These are phyloP conservation scores for Amesomyces nigricolor DNA, from an alignment of 2,329 filamentous ascomycete species.

Conservation along the genomic window DNA sequence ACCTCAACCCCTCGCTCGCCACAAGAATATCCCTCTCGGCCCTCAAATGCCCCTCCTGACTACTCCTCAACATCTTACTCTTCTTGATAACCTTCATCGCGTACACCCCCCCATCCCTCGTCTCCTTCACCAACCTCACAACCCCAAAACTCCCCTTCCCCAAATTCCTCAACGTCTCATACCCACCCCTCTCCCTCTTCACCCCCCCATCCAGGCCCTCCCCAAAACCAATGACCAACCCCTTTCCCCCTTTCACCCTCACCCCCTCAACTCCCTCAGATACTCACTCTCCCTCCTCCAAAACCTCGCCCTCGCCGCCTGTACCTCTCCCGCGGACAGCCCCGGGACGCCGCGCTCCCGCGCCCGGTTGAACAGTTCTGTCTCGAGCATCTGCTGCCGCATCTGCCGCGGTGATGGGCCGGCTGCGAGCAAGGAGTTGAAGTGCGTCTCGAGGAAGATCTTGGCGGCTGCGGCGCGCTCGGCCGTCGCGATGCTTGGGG, in stretches of 20 bases:
- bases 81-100: conserved; percentile 98
- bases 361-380: conserved; percentile 49
- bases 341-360: conserved; percentile 30
- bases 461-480: conserved; percentile 78
- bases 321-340: conserved; percentile 50
- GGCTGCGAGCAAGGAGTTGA: conserved; percentile 59
- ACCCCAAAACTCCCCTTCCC: conserved; percentile 95
- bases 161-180: conserved; percentile 73
- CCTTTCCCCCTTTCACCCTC: conserved; percentile 53
- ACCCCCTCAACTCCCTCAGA: conserved; percentile 66
- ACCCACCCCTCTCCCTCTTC: conserved; percentile 44
- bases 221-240: conserved; percentile 14
- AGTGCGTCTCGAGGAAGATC: conserved; percentile 79
- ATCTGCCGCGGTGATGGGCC: conserved; percentile 53
- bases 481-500: conserved; percentile 52
- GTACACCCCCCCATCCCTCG: conserved; percentile 57
- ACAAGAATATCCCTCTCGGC: conserved; percentile 91
- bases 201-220: background rate
- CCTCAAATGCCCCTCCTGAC: conserved; percentile 85
- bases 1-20: conserved; percentile 77
- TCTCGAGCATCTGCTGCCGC: conserved; percentile 58
- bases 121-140: conserved; percentile 77
- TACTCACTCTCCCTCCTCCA: conserved; percentile 64
- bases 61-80: conserved; percentile 82
- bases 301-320: conserved; percentile 53